Evolutionary conservation across 179 eudicot species (phyloP).

Genomic region (Beta lomatogona): DNA sequence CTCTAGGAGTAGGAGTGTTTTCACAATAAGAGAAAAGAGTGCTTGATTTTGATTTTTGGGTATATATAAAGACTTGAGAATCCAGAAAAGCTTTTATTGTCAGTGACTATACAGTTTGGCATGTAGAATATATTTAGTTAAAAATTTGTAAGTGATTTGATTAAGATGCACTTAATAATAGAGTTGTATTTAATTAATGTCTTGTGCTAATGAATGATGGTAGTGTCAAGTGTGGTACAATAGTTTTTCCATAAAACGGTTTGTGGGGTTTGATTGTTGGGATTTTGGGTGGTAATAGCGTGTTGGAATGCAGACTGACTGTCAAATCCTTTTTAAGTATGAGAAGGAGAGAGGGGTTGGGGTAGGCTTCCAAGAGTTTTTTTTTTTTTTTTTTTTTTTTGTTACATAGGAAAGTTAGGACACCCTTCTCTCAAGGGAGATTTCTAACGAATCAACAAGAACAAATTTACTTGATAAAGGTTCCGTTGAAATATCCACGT

Average conservation of each 20-base stretch:
- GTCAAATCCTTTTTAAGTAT: background rate
- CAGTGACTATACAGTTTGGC: background rate
- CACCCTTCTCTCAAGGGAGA: no score
- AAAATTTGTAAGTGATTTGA: background rate
- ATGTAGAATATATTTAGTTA: background rate
- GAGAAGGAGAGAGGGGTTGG: background rate
- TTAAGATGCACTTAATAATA: conserved; percentile 1
- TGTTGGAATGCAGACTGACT: background rate
- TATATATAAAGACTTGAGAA: background rate
- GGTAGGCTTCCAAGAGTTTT: no score
- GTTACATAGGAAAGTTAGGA: no score
- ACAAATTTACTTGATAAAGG: no score
- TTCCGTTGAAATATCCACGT: no score
- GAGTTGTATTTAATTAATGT: background rate
- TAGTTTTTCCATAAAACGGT: background rate
- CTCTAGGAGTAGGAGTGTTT: background rate
- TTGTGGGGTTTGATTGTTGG: conserved; percentile 9
- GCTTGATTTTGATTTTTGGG: background rate
- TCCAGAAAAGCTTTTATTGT: conserved; percentile 12
- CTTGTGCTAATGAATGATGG: background rate
- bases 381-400: no score
- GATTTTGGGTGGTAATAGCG: background rate
- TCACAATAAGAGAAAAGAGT: background rate
- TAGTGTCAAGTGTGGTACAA: background rate
- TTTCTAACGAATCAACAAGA: no score